Conservation (phyloP, 83 land plant genomes). For the Diphasiastrum complanatum region DNA sequence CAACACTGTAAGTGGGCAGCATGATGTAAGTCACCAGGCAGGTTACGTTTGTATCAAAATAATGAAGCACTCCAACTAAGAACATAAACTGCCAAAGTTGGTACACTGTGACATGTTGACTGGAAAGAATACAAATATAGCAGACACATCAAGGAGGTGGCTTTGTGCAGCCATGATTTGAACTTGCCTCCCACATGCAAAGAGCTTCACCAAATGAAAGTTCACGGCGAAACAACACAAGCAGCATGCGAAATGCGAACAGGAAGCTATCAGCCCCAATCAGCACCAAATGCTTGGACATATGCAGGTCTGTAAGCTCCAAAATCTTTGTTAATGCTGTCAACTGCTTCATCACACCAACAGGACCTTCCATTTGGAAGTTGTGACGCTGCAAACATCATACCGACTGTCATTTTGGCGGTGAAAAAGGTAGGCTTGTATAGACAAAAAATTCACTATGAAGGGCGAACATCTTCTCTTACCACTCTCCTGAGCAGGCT, state of each 20-base stretch:
- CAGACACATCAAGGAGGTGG: neutral
- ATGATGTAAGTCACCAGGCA: neutral
- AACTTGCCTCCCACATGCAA: constrained; percentile 85
- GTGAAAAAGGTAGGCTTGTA: neutral
- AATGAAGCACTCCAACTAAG: neutral
- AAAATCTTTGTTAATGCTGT: constrained; percentile 60
- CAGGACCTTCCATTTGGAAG: constrained; percentile 85
- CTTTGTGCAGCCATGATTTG: neutral
- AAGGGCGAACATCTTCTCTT: constrained; percentile 16
- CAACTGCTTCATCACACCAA: constrained; percentile 82
- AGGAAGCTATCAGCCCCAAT: constrained; percentile 88
- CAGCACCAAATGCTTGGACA: constrained; percentile 54
- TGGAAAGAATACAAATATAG: neutral
- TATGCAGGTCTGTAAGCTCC: constrained; percentile 62
- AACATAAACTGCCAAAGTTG: too few relatives aligned
- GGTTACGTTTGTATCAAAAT: neutral
- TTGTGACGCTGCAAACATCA: constrained; percentile 55
- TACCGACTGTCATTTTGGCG: too few relatives aligned
- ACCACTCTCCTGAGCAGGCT: constrained; percentile 87
- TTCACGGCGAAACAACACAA: constrained; percentile 85
- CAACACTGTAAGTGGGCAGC: neutral
- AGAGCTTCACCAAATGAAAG: constrained; percentile 81
- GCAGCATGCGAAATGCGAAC: constrained; percentile 86
- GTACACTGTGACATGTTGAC: neutral
- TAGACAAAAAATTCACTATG: neutral